phyloP scores from a whole-genome alignment of 352 stramenopile species.

The Pythium plurisporium region DNA sequence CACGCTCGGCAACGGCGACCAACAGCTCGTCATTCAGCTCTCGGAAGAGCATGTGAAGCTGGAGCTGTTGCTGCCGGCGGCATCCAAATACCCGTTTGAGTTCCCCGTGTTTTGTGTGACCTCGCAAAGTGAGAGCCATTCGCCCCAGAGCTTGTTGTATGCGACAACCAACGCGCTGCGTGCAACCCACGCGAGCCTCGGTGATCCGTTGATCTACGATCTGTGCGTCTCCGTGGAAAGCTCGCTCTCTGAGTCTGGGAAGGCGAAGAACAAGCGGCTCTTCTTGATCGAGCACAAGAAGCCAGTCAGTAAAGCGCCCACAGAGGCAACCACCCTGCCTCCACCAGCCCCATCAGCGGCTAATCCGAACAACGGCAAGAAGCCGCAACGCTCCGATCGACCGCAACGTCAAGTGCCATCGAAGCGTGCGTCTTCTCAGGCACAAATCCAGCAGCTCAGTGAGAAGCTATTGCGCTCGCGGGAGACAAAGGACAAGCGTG shows the following conservation, averaged over 20 bases:
- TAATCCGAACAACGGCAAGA: slow-evolving; percentile 1
- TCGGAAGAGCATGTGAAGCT: slow-evolving; percentile 39
- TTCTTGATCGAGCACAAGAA: slow-evolving; percentile 20
- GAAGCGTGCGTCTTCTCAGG: slow-evolving; percentile 22
- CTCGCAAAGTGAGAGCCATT: slow-evolving; percentile 31
- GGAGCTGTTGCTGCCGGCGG: slow-evolving; percentile 45
- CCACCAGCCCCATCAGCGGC: background rate
- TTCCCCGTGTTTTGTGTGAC: slow-evolving; percentile 53
- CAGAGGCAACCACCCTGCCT: background rate
- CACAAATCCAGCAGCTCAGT: slow-evolving; percentile 39
- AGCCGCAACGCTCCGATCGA: slow-evolving; percentile 5
- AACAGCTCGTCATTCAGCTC: slow-evolving; percentile 46
- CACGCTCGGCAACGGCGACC: slow-evolving; percentile 21
- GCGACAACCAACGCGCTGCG: slow-evolving; percentile 50
- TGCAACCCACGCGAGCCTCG: slow-evolving; percentile 30
- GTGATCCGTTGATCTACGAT: slow-evolving; percentile 81
- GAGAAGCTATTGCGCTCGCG: slow-evolving; percentile 39
- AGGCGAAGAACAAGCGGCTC: slow-evolving; percentile 29
- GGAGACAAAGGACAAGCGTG: slow-evolving; percentile 36
- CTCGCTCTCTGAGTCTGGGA: slow-evolving; percentile 34
- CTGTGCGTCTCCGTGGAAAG: slow-evolving; percentile 66
- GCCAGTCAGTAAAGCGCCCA: background rate
- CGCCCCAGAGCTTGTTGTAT: slow-evolving; percentile 43
- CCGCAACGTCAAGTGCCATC: slow-evolving; percentile 13
- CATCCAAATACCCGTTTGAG: slow-evolving; percentile 72